These are phyloP conservation scores for Tetrahymena borealis DNA, from an alignment of 73 alveolate genomes.

Conservation along the genomic window DNA sequence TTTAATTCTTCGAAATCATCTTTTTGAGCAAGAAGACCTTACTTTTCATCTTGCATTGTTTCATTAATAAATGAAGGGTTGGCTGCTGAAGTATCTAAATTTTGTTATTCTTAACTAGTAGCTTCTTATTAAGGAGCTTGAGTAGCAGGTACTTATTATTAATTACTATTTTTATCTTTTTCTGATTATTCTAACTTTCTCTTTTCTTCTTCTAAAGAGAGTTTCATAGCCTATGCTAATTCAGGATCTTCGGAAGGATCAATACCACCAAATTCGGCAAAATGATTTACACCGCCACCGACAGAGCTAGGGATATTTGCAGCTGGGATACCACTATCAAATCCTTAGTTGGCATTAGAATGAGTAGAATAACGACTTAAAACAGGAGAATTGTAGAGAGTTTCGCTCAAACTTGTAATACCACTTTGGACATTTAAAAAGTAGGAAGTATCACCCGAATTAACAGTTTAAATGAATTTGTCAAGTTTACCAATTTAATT, in stretches of 20 bases:
- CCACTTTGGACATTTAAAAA: conserved; percentile 82
- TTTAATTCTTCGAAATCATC: background rate
- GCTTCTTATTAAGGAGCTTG: background rate
- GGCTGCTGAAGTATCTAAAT: background rate
- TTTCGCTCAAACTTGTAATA: conserved; percentile 58
- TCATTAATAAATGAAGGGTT: background rate
- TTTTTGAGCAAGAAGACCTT: background rate
- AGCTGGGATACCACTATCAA: background rate
- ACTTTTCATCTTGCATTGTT: background rate
- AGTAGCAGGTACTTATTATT: background rate
- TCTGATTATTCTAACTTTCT: background rate
- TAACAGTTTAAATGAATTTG: conserved; percentile 57
- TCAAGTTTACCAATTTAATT: conserved; percentile 53
- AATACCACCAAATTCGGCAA: conserved; percentile 61
- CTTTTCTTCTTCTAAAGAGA: conserved; percentile 35
- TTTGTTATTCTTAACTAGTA: background rate
- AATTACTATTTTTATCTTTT: background rate
- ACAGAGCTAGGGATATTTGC: conserved; percentile 6
- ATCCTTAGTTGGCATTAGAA: conserved; percentile 38
- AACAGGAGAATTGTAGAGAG: conserved; percentile 54
- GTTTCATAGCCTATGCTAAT: conserved; percentile 59
- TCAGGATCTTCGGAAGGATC: conserved; percentile 86
- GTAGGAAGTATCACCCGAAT: conserved; percentile 61
- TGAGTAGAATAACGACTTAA: background rate
- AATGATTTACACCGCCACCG: conserved; percentile 3